Conservation (phyloP, 2,329 filamentous ascomycete genomes). For the Colletotrichum sp. region DNA sequence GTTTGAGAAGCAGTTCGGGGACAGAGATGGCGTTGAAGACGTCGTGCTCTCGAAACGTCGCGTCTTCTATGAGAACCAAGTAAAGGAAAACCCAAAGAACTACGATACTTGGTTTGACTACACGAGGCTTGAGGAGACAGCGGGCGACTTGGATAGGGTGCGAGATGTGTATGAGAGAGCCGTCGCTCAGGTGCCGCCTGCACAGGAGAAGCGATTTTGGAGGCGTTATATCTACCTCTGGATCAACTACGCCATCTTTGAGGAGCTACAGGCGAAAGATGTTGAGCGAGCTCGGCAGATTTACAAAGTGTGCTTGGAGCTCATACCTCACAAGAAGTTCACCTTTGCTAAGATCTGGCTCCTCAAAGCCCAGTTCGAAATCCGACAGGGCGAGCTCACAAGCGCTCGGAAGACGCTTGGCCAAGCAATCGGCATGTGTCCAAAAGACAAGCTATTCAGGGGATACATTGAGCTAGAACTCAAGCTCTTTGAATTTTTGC, state of each 20-base stretch:
- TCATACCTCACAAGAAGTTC: constrained; percentile 95
- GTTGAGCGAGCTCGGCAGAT: constrained; percentile 82
- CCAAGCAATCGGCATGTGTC: constrained; percentile 89
- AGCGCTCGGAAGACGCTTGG: constrained; percentile 88
- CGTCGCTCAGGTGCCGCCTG: constrained; percentile 93
- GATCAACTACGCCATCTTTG: constrained; percentile 96
- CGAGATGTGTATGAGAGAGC: constrained; percentile 95
- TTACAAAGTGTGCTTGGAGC: constrained; percentile 84
- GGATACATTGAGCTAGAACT: constrained; percentile 93
- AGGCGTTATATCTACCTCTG: constrained; percentile 96
- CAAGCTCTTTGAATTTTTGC: constrained; percentile 90
- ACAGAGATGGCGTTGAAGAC: constrained; percentile 91
- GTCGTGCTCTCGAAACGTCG: constrained; percentile 94
- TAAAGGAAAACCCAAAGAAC: constrained; percentile 93
- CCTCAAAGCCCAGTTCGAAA: constrained; percentile 89
- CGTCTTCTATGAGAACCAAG: constrained; percentile 91
- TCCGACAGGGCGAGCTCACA: constrained; percentile 83
- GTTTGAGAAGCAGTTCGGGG: constrained; percentile 98
- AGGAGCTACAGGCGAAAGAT: constrained; percentile 87
- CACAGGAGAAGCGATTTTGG: constrained; percentile 97
- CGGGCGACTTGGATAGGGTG: constrained; percentile 81
- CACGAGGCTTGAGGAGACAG: constrained; percentile 85
- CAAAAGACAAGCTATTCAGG: constrained; percentile 94
- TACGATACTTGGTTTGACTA: constrained; percentile 99
- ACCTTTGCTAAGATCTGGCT: constrained; percentile 98